A percentile compares a stretch with the other conserved stretches of the same genome.
Evolutionary conservation across 2,329 filamentous ascomycete genomes (phyloP).

Genomic region (Cladobotryum protrusum): DNA sequence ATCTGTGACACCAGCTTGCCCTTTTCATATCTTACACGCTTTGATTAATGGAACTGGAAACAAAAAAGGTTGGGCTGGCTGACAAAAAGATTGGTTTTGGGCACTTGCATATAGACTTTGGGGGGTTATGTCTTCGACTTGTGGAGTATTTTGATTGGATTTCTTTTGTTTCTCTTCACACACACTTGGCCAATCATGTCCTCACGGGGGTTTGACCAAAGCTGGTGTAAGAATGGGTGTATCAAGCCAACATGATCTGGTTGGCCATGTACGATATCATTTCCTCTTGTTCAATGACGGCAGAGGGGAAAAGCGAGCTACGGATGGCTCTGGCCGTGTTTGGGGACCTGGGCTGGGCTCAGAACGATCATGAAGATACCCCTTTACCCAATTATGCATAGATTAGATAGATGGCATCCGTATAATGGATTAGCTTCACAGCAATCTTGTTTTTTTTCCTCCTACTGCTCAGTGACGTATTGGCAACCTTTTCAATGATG

Average conservation of each 20-base stretch:
- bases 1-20: constrained; percentile 8
- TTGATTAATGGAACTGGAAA: constrained; percentile 16
- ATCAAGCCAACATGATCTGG: constrained; percentile 2
- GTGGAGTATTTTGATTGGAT: constrained; percentile 2
- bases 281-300: constrained; percentile 9
- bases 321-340: constrained; percentile 17
- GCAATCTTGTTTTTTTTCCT: constrained; percentile 1
- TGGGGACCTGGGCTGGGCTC: constrained; percentile 26
- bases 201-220: constrained; percentile 8
- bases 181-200: constrained; percentile 5
- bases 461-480: not conserved
- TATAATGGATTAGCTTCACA: constrained; percentile 8
- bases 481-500: no score
- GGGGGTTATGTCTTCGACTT: not conserved
- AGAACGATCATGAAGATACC: constrained; percentile 28
- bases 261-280: constrained; percentile 3
- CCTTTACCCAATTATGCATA: constrained; percentile 9
- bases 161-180: constrained; percentile 8
- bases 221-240: not conserved
- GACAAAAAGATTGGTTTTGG: not conserved
- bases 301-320: constrained; percentile 11
- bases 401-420: constrained; percentile 9
- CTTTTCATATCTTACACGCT: constrained; percentile 6
- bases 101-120: constrained; percentile 15
- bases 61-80: constrained; percentile 7